Conservation (phyloP, 164 flowering plant species). For the Tetrastigma voinierianum region DNA sequence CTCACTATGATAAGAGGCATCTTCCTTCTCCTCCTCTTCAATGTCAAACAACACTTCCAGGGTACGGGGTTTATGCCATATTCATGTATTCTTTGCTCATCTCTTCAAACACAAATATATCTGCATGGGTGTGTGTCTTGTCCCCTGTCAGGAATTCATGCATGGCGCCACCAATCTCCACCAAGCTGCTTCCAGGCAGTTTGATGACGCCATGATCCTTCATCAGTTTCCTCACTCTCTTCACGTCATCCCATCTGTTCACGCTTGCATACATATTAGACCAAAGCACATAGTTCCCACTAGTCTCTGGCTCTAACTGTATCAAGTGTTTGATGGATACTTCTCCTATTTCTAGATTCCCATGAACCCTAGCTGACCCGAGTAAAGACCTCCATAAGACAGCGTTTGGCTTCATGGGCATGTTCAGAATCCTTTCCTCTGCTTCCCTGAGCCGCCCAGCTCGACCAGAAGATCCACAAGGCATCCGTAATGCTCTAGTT, state of each 20-base stretch:
- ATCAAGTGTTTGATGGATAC: conserved; percentile 39
- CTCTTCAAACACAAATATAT: conserved; percentile 33
- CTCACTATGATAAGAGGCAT: conserved; percentile 49
- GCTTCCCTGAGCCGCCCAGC: conserved; percentile 56
- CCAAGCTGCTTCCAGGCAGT: conserved; percentile 40
- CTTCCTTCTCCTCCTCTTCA: conserved; percentile 54
- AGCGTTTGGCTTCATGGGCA: conserved; percentile 70
- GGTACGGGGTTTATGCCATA: conserved; percentile 33
- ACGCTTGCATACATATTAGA: conserved; percentile 50
- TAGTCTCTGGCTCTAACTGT: conserved; percentile 52
- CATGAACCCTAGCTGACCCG: conserved; percentile 57
- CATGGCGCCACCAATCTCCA: conserved; percentile 33
- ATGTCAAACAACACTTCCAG: conserved; percentile 48
- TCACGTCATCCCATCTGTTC: conserved; percentile 35
- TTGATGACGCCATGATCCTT: conserved; percentile 36
- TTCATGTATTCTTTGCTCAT: conserved; percentile 23
- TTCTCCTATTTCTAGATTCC: conserved; percentile 47
- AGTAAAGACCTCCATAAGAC: conserved; percentile 61
- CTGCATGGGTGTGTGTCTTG: conserved; percentile 21
- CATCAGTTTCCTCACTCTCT: conserved; percentile 35
- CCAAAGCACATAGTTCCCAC: conserved; percentile 63
- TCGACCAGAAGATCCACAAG: conserved; percentile 66
- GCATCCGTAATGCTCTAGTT: conserved; percentile 63
- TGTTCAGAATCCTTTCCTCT: conserved; percentile 24
- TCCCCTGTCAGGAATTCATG: conserved; percentile 45